These are phyloP conservation scores for Amanita jacksonii DNA, from an alignment of 768 basidiomycete genomes.

Conservation along the genomic window DNA sequence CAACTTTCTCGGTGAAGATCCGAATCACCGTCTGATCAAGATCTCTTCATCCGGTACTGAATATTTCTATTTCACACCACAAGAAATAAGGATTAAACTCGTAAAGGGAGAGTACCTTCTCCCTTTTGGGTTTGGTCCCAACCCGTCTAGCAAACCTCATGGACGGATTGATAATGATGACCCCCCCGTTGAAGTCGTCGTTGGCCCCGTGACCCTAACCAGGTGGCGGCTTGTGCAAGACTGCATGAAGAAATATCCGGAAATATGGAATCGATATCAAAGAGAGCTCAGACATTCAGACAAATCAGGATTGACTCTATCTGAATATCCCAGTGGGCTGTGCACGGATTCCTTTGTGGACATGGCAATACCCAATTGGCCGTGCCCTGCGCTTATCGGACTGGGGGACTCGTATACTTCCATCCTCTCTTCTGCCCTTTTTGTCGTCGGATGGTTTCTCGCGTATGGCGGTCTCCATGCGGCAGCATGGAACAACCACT, in stretches of 20 bases:
- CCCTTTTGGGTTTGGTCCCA: not conserved
- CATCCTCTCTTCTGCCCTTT: not conserved
- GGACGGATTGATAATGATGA: too few species aligned
- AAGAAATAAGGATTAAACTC: not conserved
- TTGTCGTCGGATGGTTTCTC: not conserved
- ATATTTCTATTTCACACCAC: not conserved
- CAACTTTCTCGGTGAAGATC: too few species aligned
- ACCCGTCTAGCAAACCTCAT: not conserved
- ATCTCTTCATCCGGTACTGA: too few species aligned
- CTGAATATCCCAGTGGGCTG: not conserved
- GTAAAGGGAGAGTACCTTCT: not conserved
- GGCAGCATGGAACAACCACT: not conserved
- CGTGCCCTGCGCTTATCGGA: not conserved
- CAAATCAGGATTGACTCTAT: not conserved
- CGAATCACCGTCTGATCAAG: too few species aligned
- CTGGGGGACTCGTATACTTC: not conserved
- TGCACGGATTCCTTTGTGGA: not conserved
- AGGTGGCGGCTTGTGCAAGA: not conserved
- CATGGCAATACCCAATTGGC: not conserved
- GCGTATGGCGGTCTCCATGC: not conserved
- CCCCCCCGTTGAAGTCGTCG: too few species aligned
- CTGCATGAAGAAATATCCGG: not conserved
- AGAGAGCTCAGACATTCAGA: too few species aligned
- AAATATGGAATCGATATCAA: not conserved
- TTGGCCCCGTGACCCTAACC: not conserved